Evolutionary conservation across 176 grass and related monocot genomes (phyloP), one percentile per base, ranked within the genome.

Genomic region (Zoysia japonica): DNA sequence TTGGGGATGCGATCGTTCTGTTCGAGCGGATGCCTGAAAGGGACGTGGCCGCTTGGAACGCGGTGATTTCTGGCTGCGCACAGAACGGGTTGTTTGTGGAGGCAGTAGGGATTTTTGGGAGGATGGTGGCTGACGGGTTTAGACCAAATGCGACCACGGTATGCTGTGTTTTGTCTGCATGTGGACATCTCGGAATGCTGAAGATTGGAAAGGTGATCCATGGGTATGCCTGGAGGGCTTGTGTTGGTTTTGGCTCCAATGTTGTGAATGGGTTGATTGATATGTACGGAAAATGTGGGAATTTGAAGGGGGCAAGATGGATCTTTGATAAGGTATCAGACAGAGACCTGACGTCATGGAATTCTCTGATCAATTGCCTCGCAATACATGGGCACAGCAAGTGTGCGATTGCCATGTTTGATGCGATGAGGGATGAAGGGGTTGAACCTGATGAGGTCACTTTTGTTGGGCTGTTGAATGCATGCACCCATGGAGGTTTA

Each of bases 221-320:
- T 82, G 80, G 83, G 9, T 97, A 87, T 8, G 84, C 78, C 3
- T 90, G 85, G 80, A 82, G 88, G 72, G 91, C 46, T 61, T 71
- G 59, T 70, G 54, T 88, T 80, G 84, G 77, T 78, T 88, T 88
- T 79, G 82, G 80, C 52, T 82, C 86, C 2, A 90, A 85, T 20
- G 80, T 93, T 82, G 52, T 86, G 59, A 97, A 97, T 74, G 85
- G 83, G 13, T 68, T 97, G 83, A 87, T 93, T 43, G 93, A 97
- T 68, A 88, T 97, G 90, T 97, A 93, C 47, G 93, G 90, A 12
- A 97, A 93, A 93, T 97, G 93, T 56, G 93, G 93, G 51, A 77
- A 78, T 72, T 79, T 97, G 72, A 88, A 80, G 50, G 83, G 71
- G 72, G 85, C 88, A 5, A 76, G 35, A 68, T 90, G 85, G 87